Conservation (phyloP, 2,329 filamentous ascomycete genomes). For the Didymella arachidicola region DNA sequence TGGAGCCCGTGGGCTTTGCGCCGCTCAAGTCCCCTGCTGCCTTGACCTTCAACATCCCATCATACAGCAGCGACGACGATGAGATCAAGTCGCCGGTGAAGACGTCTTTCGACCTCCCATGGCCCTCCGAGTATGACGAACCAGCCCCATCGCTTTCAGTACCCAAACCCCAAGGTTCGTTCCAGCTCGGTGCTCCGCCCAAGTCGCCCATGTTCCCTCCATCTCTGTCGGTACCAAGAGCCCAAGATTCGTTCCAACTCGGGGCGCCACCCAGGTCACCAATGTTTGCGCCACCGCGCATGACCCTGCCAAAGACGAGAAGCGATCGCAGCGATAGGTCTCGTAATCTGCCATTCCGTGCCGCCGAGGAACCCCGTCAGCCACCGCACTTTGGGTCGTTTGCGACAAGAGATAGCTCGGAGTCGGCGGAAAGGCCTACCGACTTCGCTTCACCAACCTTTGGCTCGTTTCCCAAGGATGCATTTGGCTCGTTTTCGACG, state of each 20-base stretch:
- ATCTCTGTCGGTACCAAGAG: conserved; percentile 19
- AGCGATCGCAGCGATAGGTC: conserved; percentile 15
- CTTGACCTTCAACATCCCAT: conserved; percentile 37
- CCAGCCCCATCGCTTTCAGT: conserved; percentile 20
- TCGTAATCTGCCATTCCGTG: conserved; percentile 14
- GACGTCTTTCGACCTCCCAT: conserved; percentile 42
- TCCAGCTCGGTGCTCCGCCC: conserved; percentile 23
- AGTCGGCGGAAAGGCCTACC: background rate
- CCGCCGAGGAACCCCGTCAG: conserved; percentile 6
- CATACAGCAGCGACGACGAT: conserved; percentile 26
- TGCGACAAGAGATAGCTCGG: background rate
- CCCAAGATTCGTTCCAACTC: conserved; percentile 21
- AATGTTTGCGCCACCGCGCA: conserved; percentile 22
- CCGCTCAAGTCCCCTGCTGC: conserved; percentile 42
- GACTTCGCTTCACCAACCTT: conserved; percentile 50
- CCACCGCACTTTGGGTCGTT: background rate
- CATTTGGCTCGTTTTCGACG: conserved; percentile 44
- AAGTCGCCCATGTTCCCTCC: conserved; percentile 34
- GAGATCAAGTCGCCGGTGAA: conserved; percentile 42
- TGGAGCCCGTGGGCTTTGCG: conserved; percentile 32
- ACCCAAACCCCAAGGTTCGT: conserved; percentile 22
- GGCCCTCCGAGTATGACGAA: conserved; percentile 40
- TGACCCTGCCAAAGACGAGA: conserved; percentile 15
- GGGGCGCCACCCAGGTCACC: conserved; percentile 33
- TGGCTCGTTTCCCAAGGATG: conserved; percentile 47